Conservation (phyloP, 2,329 filamentous ascomycete species). For the Helicocarpus griseus region DNA sequence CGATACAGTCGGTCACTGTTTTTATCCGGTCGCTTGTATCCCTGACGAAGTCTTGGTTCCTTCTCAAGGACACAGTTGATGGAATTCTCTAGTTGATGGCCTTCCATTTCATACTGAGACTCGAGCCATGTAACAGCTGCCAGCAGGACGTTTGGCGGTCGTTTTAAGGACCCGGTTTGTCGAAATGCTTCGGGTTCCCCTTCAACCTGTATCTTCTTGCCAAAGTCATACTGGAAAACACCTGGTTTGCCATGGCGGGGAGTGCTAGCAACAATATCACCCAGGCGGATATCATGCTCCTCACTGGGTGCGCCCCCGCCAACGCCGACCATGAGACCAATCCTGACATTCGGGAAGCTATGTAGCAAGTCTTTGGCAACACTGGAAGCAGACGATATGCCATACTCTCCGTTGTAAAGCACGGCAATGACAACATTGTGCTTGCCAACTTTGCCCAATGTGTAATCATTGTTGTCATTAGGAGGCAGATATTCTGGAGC, state of each 20-base stretch:
- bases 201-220: constrained; percentile 8
- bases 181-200: too few species aligned
- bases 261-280: constrained; percentile 17
- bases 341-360: constrained; percentile 13
- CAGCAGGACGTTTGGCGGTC: too few species aligned
- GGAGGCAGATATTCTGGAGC: neutral
- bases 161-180: neutral
- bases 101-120: neutral
- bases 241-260: constrained; percentile 12
- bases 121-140: neutral
- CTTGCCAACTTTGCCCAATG: constrained; percentile 13
- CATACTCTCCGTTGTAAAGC: constrained; percentile 10
- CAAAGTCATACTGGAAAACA: constrained; percentile 21
- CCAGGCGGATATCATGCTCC: constrained; percentile 15
- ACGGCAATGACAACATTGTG: constrained; percentile 16
- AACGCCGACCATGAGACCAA: constrained; percentile 17
- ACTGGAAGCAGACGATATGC: constrained; percentile 10
- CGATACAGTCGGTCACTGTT: neutral
- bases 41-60: neutral
- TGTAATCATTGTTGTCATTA: constrained; percentile 15
- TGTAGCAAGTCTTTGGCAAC: constrained; percentile 13
- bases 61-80: neutral
- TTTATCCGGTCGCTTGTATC: neutral
- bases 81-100: neutral
- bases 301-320: constrained; percentile 16